Base-by-base conservation (phyloP, 2,329 filamentous ascomycete species). In the Lasiodiplodia theobromae region DNA sequence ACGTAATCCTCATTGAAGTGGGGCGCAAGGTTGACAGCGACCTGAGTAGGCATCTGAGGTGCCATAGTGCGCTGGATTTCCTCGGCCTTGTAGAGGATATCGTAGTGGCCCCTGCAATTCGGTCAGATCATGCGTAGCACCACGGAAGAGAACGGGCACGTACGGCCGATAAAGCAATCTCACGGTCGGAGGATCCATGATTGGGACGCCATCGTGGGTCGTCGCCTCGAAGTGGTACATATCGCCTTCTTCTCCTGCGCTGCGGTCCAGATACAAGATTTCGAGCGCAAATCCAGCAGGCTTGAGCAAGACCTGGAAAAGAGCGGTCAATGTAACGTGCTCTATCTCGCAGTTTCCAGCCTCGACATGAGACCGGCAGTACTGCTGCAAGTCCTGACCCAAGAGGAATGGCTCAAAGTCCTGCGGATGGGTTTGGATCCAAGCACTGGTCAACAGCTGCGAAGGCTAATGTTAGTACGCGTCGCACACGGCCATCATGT, bases 251-350 rank as follows among this genome's bases (percentile, higher is more conserved):
- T 87, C 86, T 21, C 94, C 94, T 56, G 89, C 85, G 74, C 92
- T 97, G 73, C 93, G 89, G 77, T 98, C 96, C 10, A 99, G 88
- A 77, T 98, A 97, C 66, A 93, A 89, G 71, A 98, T 92, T 76
- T 97, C 93, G 23, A 98, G 87, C 4, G 90, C 89, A 71, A 97
- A 88, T 18, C 89, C 89, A 62, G 90, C 90, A 8, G 91, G 92
- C 75, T 92, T 91, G 71, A 98, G 87, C 3, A 98, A 85, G 31
- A 93, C 87, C 71, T 95, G 90, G 70, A 91, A 88, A 62, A 98
- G 84, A 2, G 93, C 88, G 69, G 88, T 88, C 71, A 98, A 86
- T 53, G 93, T 92, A n/a, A 97, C 83, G 74, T 97, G 90, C 73
- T 99, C 96, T 71, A 98, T 97, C 81, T 98, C 95, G 63, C 89